Percentiles rank a stretch among this genome's conserved stretches.
These are phyloP conservation scores for Candida anglica DNA, from an alignment of 805 yeast species.

Conservation along the genomic window DNA sequence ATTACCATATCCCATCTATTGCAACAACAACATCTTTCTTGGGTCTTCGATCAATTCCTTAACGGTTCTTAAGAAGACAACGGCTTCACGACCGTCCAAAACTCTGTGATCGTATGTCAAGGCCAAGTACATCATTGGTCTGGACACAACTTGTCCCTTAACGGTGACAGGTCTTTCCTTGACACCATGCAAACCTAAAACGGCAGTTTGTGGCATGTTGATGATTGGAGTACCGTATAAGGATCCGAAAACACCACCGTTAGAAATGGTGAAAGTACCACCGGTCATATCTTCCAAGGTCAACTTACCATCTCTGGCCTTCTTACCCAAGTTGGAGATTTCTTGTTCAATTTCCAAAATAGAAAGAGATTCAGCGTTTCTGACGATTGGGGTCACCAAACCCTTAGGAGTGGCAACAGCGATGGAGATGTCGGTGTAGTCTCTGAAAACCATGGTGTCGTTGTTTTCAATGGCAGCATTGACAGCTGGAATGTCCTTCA, in stretches of 20 bases:
- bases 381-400: slow-evolving; percentile 93
- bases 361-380: slow-evolving; percentile 90
- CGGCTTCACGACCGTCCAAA: slow-evolving; percentile 98
- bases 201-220: slow-evolving; percentile 98
- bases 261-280: slow-evolving; percentile 97
- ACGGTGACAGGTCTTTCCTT: slow-evolving; percentile 97
- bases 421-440: slow-evolving; percentile 90
- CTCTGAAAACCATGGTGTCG: slow-evolving; percentile 92
- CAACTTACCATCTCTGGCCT: slow-evolving; percentile 96
- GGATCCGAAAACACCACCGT: slow-evolving; percentile 99
- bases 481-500: slow-evolving; percentile 91
- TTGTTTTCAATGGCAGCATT: slow-evolving; percentile 92
- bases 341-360: slow-evolving; percentile 88
- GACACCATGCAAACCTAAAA: slow-evolving; percentile 93
- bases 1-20: too few relatives aligned
- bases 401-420: slow-evolving; percentile 99
- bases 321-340: slow-evolving; percentile 74
- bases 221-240: slow-evolving; percentile 97
- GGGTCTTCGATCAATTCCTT: slow-evolving; percentile 99
- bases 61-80: slow-evolving; percentile 90
- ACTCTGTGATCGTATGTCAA: slow-evolving; percentile 98
- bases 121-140: slow-evolving; percentile 99
- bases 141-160: slow-evolving; percentile 89
- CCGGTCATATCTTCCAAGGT: slow-evolving; percentile 98
- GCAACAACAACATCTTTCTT: slow-evolving; percentile 80